Evolutionary conservation across 2,329 filamentous ascomycete genomes (phyloP).

Genomic region (Arthrobotrys iridis): DNA sequence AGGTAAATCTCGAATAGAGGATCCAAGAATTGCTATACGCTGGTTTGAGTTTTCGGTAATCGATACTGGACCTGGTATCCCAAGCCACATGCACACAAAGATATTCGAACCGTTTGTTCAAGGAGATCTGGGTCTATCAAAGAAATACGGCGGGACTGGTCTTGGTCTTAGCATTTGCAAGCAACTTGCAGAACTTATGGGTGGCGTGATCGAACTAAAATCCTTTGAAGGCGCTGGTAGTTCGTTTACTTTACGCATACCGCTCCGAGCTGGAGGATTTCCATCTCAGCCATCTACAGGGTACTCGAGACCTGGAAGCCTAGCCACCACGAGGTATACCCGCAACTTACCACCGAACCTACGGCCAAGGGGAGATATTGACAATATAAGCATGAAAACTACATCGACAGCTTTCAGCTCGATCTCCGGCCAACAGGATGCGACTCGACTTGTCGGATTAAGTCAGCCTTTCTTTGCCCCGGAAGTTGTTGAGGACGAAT

Average conservation of each 20-base stretch:
- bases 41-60: slow-evolving; percentile 78
- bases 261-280: slow-evolving; percentile 66
- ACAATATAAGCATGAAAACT: slow-evolving; percentile 52
- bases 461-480: slow-evolving; percentile 81
- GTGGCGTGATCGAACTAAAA: slow-evolving; percentile 78
- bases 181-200: slow-evolving; percentile 81
- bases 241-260: slow-evolving; percentile 83
- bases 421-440: slow-evolving; percentile 38
- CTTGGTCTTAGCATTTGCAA: slow-evolving; percentile 82
- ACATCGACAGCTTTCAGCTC: slow-evolving; percentile 52
- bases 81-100: slow-evolving; percentile 74
- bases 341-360: slow-evolving; percentile 46
- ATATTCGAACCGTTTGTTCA: slow-evolving; percentile 84
- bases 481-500: slow-evolving; percentile 32
- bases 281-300: slow-evolving; percentile 28
- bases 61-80: slow-evolving; percentile 80
- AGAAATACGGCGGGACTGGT: slow-evolving; percentile 81
- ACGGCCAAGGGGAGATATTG: slow-evolving; percentile 44
- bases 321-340: slow-evolving; percentile 51
- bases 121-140: slow-evolving; percentile 77
- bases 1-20: slow-evolving; percentile 67
- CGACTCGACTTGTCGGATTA: slow-evolving; percentile 74
- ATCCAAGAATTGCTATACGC: slow-evolving; percentile 66
- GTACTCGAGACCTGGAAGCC: slow-evolving; percentile 49
- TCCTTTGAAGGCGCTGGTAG: slow-evolving; percentile 63